phyloP scores from a whole-genome alignment of 129 eudicot genomes.

The Pseudognaphalium luteoalbum region DNA sequence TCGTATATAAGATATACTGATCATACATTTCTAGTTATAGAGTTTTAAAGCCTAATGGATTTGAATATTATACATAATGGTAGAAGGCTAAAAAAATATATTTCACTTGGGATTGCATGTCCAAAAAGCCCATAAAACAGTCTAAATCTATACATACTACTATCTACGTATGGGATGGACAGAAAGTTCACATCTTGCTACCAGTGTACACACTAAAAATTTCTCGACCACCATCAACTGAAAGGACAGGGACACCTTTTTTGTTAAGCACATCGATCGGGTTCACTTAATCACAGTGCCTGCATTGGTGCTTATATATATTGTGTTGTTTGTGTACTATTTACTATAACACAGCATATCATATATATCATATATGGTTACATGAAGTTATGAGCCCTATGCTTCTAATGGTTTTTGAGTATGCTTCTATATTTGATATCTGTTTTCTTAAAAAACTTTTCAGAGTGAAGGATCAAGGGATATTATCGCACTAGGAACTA shows the following conservation, averaged over 20 bases:
- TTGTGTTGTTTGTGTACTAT: constrained; percentile 12
- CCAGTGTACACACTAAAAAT: constrained; percentile 7
- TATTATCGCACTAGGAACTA: constrained; percentile 85
- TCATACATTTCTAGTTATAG: neutral
- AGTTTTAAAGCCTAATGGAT: neutral
- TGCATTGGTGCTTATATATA: constrained; percentile 11
- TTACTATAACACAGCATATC: constrained; percentile 4
- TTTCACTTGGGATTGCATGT: neutral
- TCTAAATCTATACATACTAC: constrained; percentile 17
- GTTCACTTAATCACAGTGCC: neutral
- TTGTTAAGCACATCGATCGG: neutral
- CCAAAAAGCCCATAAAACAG: neutral
- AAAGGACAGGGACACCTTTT: neutral
- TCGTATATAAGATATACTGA: constrained; percentile 3
- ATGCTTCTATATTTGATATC: constrained; percentile 23
- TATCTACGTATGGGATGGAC: constrained; percentile 8
- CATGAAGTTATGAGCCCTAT: neutral
- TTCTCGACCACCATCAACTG: neutral
- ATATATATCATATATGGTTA: constrained; percentile 13
- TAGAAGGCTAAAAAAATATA: neutral
- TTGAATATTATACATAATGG: neutral
- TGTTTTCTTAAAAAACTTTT: constrained; percentile 8
- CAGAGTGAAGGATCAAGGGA: constrained; percentile 93
- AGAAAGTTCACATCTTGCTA: constrained; percentile 15
- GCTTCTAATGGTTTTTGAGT: neutral